Base-by-base conservation (phyloP, 2,329 filamentous ascomycete species). In the Pezicula carpinea region DNA sequence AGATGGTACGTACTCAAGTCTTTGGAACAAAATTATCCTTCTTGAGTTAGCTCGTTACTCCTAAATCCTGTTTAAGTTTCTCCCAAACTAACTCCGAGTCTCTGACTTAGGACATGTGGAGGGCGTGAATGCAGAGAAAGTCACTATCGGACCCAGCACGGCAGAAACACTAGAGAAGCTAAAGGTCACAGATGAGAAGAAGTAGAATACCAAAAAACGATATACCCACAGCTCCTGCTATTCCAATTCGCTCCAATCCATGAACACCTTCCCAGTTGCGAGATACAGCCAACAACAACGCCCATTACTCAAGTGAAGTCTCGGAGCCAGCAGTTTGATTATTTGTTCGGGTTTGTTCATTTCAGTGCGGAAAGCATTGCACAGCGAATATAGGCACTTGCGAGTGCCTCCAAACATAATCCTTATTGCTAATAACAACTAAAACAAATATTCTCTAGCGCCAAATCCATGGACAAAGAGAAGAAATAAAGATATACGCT, bases 121-220 rank as follows among this genome's bases (percentile, higher is more conserved):
- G 48, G 58, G 56, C 5, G 45, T 48, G 15, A 52, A 49, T 43
- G 56, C 55, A 5, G 45, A 56, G 17, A 53, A 55, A 35, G 56
- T 58, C 11, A 54, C 43, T 42, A 48, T 59, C 39, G 56, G 58
- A 22, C 36, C 49, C 39, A 57, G 43, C 45, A 44, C 48, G 6
- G 52, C 56, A 44, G 58, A 59, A 43, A 58, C 53, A n/a, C 47
- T 59, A 31, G 34, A 60, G 41, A 61, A 60, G 48, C 35, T 61
- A 46, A 52, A 60, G 32, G 41, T 59, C 33, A 29, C 47, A 13
- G 55, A 59, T 47, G 53, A 42, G 53, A 57, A 53, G 46, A 34
- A 55, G 22, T 52, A 52, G 46, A 43, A 45, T 50, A 36, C 44
- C 39, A 36, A 46, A 48, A 43, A 42, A 48, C 22, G 13, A 39